Base-by-base conservation (phyloP, 495 filamentous ascomycete genomes). In the Tricharina praecox region DNA sequence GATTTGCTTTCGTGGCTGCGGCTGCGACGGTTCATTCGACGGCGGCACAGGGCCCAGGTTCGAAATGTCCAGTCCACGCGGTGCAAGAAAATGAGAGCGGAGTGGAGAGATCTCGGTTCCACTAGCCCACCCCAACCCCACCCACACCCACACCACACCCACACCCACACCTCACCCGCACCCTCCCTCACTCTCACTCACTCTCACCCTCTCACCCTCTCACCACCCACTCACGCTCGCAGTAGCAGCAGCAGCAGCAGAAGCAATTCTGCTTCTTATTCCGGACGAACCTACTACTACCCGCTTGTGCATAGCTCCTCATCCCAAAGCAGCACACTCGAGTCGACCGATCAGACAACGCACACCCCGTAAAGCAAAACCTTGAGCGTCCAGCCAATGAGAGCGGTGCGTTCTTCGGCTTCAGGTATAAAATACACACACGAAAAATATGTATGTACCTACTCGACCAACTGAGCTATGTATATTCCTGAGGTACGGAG, bases 241-340 rank as follows among this genome's bases (percentile, higher is more conserved):
- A n/a, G n/a, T n/a, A n/a, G n/a, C n/a, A n/a, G n/a, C n/a, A n/a
- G n/a, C n/a, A n/a, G n/a, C n/a, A n/a, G n/a, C n/a, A n/a, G n/a
- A n/a, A n/a, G n/a, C n/a, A n/a, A 34, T 7, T 33, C 40, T 43
- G 19, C 23, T 43, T 10, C 9, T 16, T 46, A 16, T 46, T 34
- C 25, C 43, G 43, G 43, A 46, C 19, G 43, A 46, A 46, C 43
- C 30, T 46, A 35, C 35, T 46, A 28, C 13, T 33, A 35, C 26
- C 26, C 26, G 43, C 43, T 25, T 24, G 10, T 43, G 40, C 40
- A 43, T 43, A 23, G 26, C 24, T 11, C 30, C 15, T 11, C 43
- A 46, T 46, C 43, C 43, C 18, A 46, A 46, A 46, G 30, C 26
- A 46, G 43, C 30, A 33, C 43, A 33, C 16, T 35, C 43, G 43